Percentiles rank a stretch among this genome's conserved stretches.
phyloP scores from a whole-genome alignment of 805 yeast genomes.

The Metschnikowia amazonensis region DNA sequence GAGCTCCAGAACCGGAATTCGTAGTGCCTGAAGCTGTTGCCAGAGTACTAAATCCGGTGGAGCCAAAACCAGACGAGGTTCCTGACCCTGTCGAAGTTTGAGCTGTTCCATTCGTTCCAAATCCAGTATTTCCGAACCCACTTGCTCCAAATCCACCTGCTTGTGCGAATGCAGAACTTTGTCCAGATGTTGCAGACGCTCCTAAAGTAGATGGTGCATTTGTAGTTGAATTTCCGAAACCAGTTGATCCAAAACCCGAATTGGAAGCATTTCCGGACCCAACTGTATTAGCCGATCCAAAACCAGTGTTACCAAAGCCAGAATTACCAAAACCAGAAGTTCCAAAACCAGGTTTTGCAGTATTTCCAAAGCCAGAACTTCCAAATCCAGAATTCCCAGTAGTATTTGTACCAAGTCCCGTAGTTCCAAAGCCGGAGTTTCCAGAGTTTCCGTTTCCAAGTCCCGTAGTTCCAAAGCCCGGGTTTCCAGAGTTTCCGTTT shows the following conservation, averaged over 20 bases:
- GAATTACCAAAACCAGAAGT: conserved; percentile 3
- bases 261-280: not conserved
- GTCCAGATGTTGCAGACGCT: not conserved
- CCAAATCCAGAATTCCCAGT: conserved; percentile 5
- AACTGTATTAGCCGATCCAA: not conserved
- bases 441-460: too few relatives aligned
- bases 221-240: not conserved
- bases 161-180: not conserved
- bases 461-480: too few relatives aligned
- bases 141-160: not conserved
- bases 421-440: too few relatives aligned
- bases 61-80: conserved; percentile 7
- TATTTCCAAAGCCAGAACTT: conserved; percentile 2
- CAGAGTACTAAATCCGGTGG: conserved; percentile 4
- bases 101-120: conserved; percentile 9
- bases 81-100: conserved; percentile 10
- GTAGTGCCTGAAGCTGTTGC: not conserved
- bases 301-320: conserved; percentile 2
- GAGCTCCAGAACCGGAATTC: not conserved
- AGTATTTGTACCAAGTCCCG: not conserved
- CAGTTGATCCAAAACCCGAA: not conserved
- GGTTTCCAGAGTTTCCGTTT: too few relatives aligned
- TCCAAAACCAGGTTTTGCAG: conserved; percentile 5
- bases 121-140: conserved; percentile 7
- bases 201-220: not conserved